A percentile compares a stretch with the other conserved stretches of the same genome.
Evolutionary conservation across 192 early-diverging fungal species (phyloP).

Genomic region (Allomyces macrogynus): DNA sequence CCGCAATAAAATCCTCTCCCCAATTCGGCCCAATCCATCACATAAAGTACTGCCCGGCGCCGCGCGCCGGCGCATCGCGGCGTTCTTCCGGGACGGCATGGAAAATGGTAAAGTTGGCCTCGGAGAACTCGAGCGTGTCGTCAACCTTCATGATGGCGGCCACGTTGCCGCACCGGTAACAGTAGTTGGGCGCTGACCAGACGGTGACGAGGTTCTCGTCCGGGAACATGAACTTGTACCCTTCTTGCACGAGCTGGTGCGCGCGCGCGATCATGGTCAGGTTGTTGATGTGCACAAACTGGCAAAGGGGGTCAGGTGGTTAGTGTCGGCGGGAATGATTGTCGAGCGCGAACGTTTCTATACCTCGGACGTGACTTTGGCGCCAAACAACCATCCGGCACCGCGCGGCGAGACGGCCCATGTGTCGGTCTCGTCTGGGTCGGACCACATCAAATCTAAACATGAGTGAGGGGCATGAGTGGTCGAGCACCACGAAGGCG

Average conservation of each 20-base stretch:
- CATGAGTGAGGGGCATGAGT: not conserved
- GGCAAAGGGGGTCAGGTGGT: too few relatives aligned
- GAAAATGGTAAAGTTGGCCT: slow-evolving; percentile 86
- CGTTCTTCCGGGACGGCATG: slow-evolving; percentile 88
- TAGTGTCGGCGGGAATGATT: too few relatives aligned
- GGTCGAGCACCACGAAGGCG: not conserved
- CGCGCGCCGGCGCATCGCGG: slow-evolving; percentile 22
- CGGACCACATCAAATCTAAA: slow-evolving; percentile 95
- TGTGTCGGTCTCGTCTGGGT: slow-evolving; percentile 82
- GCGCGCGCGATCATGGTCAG: slow-evolving; percentile 79
- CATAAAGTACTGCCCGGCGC: slow-evolving; percentile 19
- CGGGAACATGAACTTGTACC: slow-evolving; percentile 85
- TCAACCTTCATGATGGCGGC: slow-evolving; percentile 81
- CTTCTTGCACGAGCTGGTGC: slow-evolving; percentile 95
- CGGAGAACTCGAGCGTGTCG: slow-evolving; percentile 50
- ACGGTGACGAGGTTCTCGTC: slow-evolving; percentile 87
- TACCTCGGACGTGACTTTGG: slow-evolving; percentile 81
- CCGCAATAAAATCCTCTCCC: too few relatives aligned
- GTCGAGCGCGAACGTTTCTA: too few relatives aligned
- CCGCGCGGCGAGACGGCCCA: slow-evolving; percentile 80
- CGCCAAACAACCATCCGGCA: slow-evolving; percentile 92
- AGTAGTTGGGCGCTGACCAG: slow-evolving; percentile 57
- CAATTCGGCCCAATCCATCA: too few relatives aligned
- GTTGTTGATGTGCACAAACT: slow-evolving; percentile 86
- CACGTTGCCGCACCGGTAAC: slow-evolving; percentile 93